Base-by-base conservation (phyloP, 164 flowering plant species). In the Santalum album region DNA sequence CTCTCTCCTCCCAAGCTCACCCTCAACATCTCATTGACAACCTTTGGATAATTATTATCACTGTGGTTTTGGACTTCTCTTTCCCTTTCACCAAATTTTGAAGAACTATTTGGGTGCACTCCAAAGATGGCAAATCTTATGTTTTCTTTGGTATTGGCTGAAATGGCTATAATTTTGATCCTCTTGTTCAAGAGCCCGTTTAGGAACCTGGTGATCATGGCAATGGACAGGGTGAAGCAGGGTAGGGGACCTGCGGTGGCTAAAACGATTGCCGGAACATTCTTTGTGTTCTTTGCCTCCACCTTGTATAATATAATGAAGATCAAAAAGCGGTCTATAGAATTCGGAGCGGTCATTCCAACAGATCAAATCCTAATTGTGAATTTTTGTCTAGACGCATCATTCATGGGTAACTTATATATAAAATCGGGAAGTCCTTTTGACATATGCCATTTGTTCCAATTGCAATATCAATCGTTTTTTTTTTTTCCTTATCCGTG, bases 291-390 rank as follows among this genome's bases (percentile, higher is more conserved):
- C 0, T 63, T 82, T 18, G 22, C 56, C 6, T 75, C 82, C 0
- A 40, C 50, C 21, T 1, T 73, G 9, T 61, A 52, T 25, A 54
- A 32, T 25, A 38, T 67, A 1, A 46, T 64, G 16, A 38, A 32
- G 0, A 66, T 78, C 21, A 73, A 57, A 40, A 69, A 58, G 23
- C 76, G 79, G 1, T 14, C 50, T 0, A n/a, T 5, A 0, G 81
- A 75, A 12, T 58, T 63, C 1, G 81, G 76, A 21, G 23, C 52
- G 2, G 36, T 70, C 20, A 70, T 66, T 63, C 73, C 76, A 1
- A 72, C 81, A 0, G 80, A 76, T 54, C 73, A 78, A 38, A 65
- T 78, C 54, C 71, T 81, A 18, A 20, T 71, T 64, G 72, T 72
- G 12, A 24, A 60, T 19, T 66, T 60, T 21, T 63, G 70, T 5